Conservation (phyloP, 1,139 yeast genomes). For the Taiozyma onychis region DNA sequence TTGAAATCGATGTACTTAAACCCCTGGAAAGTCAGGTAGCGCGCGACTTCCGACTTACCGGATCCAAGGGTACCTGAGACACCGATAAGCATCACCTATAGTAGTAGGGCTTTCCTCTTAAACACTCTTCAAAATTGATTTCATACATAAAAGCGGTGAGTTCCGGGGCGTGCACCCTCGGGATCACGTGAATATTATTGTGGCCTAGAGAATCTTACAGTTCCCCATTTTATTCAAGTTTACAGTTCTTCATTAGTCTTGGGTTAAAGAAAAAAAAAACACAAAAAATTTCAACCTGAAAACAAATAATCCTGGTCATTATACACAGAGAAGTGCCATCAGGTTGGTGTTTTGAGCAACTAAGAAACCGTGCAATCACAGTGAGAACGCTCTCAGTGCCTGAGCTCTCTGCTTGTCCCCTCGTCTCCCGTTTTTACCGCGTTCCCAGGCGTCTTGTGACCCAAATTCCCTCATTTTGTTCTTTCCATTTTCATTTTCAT, state of each 20-base stretch:
- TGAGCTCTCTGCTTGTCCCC: neutral
- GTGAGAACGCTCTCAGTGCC: neutral
- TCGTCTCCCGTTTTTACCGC: neutral
- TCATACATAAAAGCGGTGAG: no score
- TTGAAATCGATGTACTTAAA: conserved; percentile 34
- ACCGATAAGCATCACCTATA: conserved; percentile 58
- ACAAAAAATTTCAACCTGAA: neutral
- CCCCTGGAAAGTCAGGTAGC: conserved; percentile 53
- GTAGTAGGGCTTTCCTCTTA: neutral
- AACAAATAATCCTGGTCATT: neutral
- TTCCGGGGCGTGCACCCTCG: neutral
- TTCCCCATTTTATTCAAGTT: neutral
- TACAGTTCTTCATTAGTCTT: neutral
- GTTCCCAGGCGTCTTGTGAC: neutral
- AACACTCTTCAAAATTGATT: no score
- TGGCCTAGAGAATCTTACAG: neutral
- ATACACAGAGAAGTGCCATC: neutral
- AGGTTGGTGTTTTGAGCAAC: neutral
- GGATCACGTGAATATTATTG: neutral
- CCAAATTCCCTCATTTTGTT: neutral
- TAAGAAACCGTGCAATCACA: neutral
- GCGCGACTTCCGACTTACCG: conserved; percentile 63
- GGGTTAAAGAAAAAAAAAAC: neutral
- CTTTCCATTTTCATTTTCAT: neutral
- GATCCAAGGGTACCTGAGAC: conserved; percentile 67